Evolutionary conservation across 2,329 filamentous ascomycete genomes (phyloP), one percentile per base, ranked within the genome.

Genomic region (Clarireedia hainanense): DNA sequence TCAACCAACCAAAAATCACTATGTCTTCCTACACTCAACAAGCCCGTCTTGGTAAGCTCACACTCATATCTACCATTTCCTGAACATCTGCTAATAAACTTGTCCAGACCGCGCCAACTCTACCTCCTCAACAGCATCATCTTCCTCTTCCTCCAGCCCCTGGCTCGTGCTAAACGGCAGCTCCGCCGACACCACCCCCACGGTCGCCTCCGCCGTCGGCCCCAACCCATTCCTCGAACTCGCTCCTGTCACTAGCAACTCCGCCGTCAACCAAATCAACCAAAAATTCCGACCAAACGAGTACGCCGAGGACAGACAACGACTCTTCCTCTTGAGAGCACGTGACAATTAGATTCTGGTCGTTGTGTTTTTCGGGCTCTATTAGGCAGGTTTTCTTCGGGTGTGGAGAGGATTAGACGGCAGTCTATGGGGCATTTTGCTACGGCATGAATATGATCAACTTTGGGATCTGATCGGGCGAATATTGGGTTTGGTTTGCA

Each of bases 221-320:
- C 43, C 24, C 20, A 55, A 55, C 26, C 52, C 52, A 2, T 55
- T 45, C 37, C 47, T 55, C n/a, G 47, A 55, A 36, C 52, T 55
- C 9, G 34, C 52, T 14, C 52, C 52, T 12, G 47, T 45, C 27
- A 55, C 52, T 4, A 26, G n/a, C 3, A n/a, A 14, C 7, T 34
- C 52, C 4, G 4, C 12, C 12, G 45, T 17, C 5, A 47, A 37
- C n/a, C n/a, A 42, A 17, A 15, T 27, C 5, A 36, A 24, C 12
- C 12, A 30, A 14, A 15, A 47, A 26, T 55, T 55, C 27, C 30
- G 15, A 27, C 9, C 52, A 6, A 50, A 37, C 3, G 52, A 50
- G 9, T 36, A 26, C 26, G 52, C 52, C 6, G 52, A 55, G 24
- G 52, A 55, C 4, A 50, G 52, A 45, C 52, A 55, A 24, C 27